Conservation (phyloP, 2,329 filamentous ascomycete genomes). For the Colletotrichum sublineola region DNA sequence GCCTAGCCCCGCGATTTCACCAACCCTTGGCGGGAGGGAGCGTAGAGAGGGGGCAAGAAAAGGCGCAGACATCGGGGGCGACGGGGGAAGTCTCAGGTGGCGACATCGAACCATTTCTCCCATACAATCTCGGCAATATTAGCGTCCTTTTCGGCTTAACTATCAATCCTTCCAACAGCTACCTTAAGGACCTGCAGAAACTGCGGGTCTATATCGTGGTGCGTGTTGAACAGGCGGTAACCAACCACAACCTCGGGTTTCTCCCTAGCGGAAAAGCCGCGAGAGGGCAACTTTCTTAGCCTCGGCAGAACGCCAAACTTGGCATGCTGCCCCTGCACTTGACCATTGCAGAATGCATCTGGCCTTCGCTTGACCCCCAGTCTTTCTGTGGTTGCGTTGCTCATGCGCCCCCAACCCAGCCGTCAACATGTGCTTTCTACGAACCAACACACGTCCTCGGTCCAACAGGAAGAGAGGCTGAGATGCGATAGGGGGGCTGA, state of each 20-base stretch:
- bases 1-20: slow-evolving; percentile 27
- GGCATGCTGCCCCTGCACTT: slow-evolving; percentile 24
- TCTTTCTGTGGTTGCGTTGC: not conserved
- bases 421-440: not conserved
- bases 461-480: slow-evolving; percentile 26
- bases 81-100: slow-evolving; percentile 24
- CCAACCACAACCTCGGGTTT: not conserved
- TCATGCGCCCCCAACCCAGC: not conserved
- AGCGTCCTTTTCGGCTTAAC: not conserved
- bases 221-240: not conserved
- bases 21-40: not conserved
- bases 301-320: slow-evolving; percentile 32
- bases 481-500: slow-evolving; percentile 9
- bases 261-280: not conserved
- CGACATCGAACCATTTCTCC: slow-evolving; percentile 30
- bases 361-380: not conserved
- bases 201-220: not conserved
- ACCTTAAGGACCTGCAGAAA: not conserved
- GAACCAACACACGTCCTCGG: slow-evolving; percentile 27
- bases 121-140: slow-evolving; percentile 25
- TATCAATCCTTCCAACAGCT: slow-evolving; percentile 1
- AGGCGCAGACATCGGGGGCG: slow-evolving; percentile 9
- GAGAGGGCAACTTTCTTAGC: slow-evolving; percentile 17
- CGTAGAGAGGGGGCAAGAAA: not conserved
- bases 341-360: slow-evolving; percentile 24